Evolutionary conservation across 2,329 filamentous ascomycete species (phyloP).

Genomic region (Alternaria conjuncta): DNA sequence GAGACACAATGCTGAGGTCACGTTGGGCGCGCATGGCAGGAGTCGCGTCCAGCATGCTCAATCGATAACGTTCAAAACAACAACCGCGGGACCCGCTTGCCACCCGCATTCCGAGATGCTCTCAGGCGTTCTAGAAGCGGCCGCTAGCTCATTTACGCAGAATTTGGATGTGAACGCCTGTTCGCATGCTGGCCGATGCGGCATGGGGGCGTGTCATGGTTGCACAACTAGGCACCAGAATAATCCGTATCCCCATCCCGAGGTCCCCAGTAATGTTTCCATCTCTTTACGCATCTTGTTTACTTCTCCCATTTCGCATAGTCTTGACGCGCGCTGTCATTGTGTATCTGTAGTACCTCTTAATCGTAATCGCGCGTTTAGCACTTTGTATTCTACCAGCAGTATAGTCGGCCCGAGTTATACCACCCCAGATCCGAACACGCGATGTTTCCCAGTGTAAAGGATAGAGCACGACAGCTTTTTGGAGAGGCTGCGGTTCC

Average conservation of each 20-base stretch:
- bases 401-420: neutral
- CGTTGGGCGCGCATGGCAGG: neutral
- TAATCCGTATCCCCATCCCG: constrained; percentile 10
- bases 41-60: neutral
- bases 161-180: constrained; percentile 12
- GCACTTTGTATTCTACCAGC: neutral
- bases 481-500: constrained; percentile 10
- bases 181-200: constrained; percentile 28
- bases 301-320: neutral
- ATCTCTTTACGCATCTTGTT: constrained; percentile 7
- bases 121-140: constrained; percentile 20
- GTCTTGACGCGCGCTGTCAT: constrained; percentile 1
- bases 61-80: neutral
- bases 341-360: neutral
- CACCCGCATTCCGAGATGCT: constrained; percentile 4
- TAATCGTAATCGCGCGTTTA: constrained; percentile 1
- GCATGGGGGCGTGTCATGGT: constrained; percentile 14
- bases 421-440: neutral
- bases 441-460: constrained; percentile 31
- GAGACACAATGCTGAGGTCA: neutral
- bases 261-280: constrained; percentile 10
- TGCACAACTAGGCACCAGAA: constrained; percentile 12
- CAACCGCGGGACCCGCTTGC: constrained; percentile 3
- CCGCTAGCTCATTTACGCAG: constrained; percentile 22
- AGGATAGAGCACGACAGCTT: constrained; percentile 23